A percentile compares a stretch with the other conserved stretches of the same genome.
These are phyloP conservation scores for Cymbidium sinense DNA, from an alignment of 106 monocot genomes.

Conservation along the genomic window DNA sequence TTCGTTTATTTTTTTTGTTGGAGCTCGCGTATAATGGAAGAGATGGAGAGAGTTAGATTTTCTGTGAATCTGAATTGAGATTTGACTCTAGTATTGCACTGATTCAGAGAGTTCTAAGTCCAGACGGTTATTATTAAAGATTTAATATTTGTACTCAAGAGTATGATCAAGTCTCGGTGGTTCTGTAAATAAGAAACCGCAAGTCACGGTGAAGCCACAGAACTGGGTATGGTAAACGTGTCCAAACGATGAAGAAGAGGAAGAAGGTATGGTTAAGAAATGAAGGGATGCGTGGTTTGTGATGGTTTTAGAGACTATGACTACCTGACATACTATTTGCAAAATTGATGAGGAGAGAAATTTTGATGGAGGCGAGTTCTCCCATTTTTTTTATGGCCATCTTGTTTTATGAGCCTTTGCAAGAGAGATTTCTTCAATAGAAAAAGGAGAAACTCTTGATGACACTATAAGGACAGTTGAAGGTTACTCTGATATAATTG, in stretches of 20 bases:
- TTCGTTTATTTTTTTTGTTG: too few relatives aligned
- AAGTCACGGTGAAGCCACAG: neutral
- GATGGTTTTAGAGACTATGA: neutral
- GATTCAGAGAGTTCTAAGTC: neutral
- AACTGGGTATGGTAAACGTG: slow-evolving; percentile 8
- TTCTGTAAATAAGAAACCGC: neutral
- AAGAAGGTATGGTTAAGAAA: slow-evolving; percentile 8
- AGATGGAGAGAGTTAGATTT: neutral
- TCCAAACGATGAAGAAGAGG: slow-evolving; percentile 28
- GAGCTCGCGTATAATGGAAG: too few relatives aligned
- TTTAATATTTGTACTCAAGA: neutral
- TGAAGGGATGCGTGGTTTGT: slow-evolving; percentile 11
- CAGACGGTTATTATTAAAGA: neutral
- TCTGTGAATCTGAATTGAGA: slow-evolving; percentile 21
- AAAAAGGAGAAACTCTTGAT: slow-evolving; percentile 99
- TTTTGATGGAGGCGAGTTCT: slow-evolving; percentile 41
- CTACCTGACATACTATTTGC: neutral
- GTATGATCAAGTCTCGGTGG: neutral
- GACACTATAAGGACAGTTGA: slow-evolving; percentile 98
- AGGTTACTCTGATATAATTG: slow-evolving; percentile 95
- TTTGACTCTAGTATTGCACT: neutral
- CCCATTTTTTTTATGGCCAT: slow-evolving; percentile 83
- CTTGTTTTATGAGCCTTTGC: slow-evolving; percentile 97
- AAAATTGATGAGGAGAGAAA: neutral
- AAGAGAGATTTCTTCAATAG: slow-evolving; percentile 91